Evolutionary conservation across 2,329 filamentous ascomycete genomes (phyloP).

Genomic region (Parastagonospora nodorum): DNA sequence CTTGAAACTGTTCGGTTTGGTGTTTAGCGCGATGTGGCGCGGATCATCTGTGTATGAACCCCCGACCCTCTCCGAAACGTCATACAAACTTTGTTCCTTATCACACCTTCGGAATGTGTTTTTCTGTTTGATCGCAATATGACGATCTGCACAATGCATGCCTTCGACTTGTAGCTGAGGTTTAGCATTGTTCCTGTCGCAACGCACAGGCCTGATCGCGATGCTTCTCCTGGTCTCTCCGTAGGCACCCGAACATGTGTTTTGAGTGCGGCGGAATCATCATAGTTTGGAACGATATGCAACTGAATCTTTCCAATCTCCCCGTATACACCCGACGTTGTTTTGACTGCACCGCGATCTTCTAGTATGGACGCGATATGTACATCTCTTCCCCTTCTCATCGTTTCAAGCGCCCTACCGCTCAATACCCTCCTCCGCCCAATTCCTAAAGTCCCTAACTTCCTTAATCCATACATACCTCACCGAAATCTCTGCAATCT

Average conservation of each 20-base stretch:
- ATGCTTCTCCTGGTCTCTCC: too few relatives aligned
- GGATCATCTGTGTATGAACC: constrained; percentile 3
- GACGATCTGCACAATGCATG: too few relatives aligned
- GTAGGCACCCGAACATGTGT: too few relatives aligned
- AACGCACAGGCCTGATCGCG: too few relatives aligned
- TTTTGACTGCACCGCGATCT: too few relatives aligned
- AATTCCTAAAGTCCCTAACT: constrained; percentile 45
- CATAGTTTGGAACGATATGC: too few relatives aligned
- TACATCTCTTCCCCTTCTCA: neutral
- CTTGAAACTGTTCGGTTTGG: constrained; percentile 36
- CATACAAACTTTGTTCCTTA: neutral
- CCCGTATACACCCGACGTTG: too few relatives aligned
- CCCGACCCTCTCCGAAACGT: constrained; percentile 20
- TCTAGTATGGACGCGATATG: too few relatives aligned
- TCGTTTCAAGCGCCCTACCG: neutral
- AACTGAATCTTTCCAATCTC: too few relatives aligned
- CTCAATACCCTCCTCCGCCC: constrained; percentile 11
- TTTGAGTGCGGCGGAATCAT: too few relatives aligned
- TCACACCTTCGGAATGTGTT: neutral
- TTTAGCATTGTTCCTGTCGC: too few relatives aligned
- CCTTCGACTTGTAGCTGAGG: too few relatives aligned
- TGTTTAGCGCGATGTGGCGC: constrained; percentile 23
- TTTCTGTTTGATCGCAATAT: neutral
- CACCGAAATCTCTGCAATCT: constrained; percentile 49
- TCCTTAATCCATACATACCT: constrained; percentile 49